Conservation (phyloP, 2,329 filamentous ascomycete species). For the Podosphaera fusca region DNA sequence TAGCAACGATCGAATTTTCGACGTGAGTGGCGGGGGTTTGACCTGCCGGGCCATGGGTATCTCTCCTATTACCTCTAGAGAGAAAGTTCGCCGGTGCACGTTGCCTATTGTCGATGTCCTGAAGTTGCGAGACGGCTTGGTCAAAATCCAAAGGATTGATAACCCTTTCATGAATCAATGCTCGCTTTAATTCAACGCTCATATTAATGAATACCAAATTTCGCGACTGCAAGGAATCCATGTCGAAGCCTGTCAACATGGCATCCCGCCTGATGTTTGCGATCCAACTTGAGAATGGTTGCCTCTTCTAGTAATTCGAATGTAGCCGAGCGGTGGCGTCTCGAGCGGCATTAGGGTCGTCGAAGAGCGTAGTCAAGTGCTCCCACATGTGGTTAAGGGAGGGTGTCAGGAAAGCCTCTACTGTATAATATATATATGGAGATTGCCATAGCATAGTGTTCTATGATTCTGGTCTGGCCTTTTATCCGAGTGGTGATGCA, state of each 20-base stretch:
- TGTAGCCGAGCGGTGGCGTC: neutral
- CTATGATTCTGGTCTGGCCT: no score
- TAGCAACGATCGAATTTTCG: neutral
- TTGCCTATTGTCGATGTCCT: neutral
- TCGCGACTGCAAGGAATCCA: neutral
- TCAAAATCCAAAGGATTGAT: neutral
- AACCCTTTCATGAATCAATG: neutral
- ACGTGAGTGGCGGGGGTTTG: neutral
- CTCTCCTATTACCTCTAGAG: neutral
- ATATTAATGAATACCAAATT: neutral
- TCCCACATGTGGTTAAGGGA: neutral
- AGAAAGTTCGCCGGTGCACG: neutral
- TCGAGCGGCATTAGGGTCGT: neutral
- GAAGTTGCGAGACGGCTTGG: neutral
- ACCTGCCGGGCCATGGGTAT: neutral
- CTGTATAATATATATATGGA: no score
- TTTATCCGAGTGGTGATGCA: no score
- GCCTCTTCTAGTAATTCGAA: neutral
- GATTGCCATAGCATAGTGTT: no score
- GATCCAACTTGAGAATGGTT: neutral
- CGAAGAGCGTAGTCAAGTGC: neutral
- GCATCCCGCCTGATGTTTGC: neutral
- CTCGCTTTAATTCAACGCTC: neutral
- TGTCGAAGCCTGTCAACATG: neutral
- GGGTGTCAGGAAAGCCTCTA: neutral